phyloP scores from a whole-genome alignment of 192 early-diverging fungal species.

The Backusella australiensis region DNA sequence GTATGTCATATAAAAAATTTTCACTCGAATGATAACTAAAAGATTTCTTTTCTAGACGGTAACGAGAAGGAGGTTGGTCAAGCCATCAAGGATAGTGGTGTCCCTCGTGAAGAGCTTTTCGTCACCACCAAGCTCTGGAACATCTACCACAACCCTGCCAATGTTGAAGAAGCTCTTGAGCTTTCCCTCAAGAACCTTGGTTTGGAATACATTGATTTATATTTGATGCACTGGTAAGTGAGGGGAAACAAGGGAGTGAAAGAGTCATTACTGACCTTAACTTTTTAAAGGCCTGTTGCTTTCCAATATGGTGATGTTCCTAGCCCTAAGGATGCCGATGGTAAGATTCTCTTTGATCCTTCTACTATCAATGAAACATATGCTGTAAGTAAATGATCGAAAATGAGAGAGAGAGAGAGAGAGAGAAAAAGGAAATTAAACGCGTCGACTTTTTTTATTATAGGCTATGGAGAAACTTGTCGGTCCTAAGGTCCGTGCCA shows the following conservation, averaged over 20 bases:
- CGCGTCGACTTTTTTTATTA: not conserved
- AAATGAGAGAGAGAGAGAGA: not conserved
- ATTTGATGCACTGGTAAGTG: slow-evolving; percentile 49
- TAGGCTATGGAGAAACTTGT: slow-evolving; percentile 32
- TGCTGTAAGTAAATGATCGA: slow-evolving; percentile 19
- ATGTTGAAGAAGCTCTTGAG: slow-evolving; percentile 61
- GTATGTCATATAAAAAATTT: slow-evolving; percentile 13
- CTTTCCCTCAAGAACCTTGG: slow-evolving; percentile 67
- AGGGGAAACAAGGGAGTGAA: not conserved
- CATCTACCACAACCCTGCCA: slow-evolving; percentile 51
- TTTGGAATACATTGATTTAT: slow-evolving; percentile 79
- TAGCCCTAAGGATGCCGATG: slow-evolving; percentile 14
- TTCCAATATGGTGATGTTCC: slow-evolving; percentile 1
- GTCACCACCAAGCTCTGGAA: slow-evolving; percentile 73
- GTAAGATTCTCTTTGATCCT: slow-evolving; percentile 24
- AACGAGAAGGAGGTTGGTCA: slow-evolving; percentile 81
- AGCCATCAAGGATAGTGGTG: slow-evolving; percentile 54
- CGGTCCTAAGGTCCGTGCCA: slow-evolving; percentile 46
- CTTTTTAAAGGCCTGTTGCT: slow-evolving; percentile 14
- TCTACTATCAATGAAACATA: slow-evolving; percentile 50
- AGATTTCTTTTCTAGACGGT: slow-evolving; percentile 52
- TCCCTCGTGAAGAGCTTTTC: slow-evolving; percentile 72
- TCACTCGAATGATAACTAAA: not conserved
- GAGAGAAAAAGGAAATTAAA: too few species aligned
- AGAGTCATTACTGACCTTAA: not conserved